Conservation (phyloP, 2,329 filamentous ascomycete species). For the Xylariaceae sp. region DNA sequence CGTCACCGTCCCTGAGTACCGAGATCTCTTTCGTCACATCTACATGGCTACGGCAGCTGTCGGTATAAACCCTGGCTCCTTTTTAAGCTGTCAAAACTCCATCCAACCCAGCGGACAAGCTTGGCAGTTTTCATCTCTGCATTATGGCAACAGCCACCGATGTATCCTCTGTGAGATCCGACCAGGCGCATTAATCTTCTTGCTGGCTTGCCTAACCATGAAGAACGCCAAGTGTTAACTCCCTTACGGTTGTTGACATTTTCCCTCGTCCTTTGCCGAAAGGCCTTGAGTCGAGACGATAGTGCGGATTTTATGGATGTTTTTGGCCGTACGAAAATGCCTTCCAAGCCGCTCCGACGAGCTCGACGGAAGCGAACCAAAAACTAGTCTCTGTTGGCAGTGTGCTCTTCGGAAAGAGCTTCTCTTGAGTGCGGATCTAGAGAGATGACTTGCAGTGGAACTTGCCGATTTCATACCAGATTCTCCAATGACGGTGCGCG, state of each 20-base stretch:
- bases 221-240: slow-evolving; percentile 44
- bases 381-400: slow-evolving; percentile 88
- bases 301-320: slow-evolving; percentile 91
- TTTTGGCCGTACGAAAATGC: slow-evolving; percentile 78
- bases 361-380: slow-evolving; percentile 70
- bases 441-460: slow-evolving; percentile 17
- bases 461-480: slow-evolving; percentile 29
- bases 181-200: slow-evolving; percentile 54
- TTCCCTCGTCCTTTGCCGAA: slow-evolving; percentile 44
- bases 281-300: slow-evolving; percentile 43
- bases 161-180: slow-evolving; percentile 47
- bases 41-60: slow-evolving; percentile 17
- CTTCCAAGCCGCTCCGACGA: slow-evolving; percentile 47
- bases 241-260: slow-evolving; percentile 29
- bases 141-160: slow-evolving; percentile 37
- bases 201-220: slow-evolving; percentile 40
- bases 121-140: slow-evolving; percentile 38
- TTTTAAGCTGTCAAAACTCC: slow-evolving; percentile 16
- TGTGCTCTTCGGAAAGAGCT: slow-evolving; percentile 75
- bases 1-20: slow-evolving; percentile 42
- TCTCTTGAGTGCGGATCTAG: slow-evolving; percentile 25
- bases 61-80: slow-evolving; percentile 23
- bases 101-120: slow-evolving; percentile 28
- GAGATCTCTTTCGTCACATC: slow-evolving; percentile 28
- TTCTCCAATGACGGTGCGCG: slow-evolving; percentile 24